Evolutionary conservation across 805 yeast genomes (phyloP), one percentile per base, ranked within the genome.

Genomic region (Candida sithepensis): DNA sequence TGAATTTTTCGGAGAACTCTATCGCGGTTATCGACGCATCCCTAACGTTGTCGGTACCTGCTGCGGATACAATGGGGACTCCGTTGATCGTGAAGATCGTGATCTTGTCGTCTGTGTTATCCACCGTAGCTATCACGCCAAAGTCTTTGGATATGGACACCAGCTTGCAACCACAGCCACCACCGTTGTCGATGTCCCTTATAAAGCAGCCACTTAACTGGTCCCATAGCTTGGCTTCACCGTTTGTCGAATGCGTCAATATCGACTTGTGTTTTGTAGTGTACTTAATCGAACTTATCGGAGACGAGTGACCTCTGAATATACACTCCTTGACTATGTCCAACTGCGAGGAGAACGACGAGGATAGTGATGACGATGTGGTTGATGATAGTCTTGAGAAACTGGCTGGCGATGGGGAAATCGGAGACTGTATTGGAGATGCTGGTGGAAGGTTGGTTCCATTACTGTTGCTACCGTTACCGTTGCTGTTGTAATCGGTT

Each of bases 221-320:
- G 56, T 88, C 88, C 92, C 96, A 88, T 3, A 82, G 52, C 18
- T 73, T 72, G 2, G 81, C 77, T 2, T 62, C 61, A 0, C 95
- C 92, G 8, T 61, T 67, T 0, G 46, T 55, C 58, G 85, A 89
- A 21, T 79, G 61, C 50, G 84, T 77, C 12, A 84, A 50, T 9
- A 84, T 68, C 3, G 75, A 61, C 45, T 83, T 81, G 58, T 72
- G 84, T 38, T 79, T 75, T 7, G 73, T 66, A 22, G 83, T 75
- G 28, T 73, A 70, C 34, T 68, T 66, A 22, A 88, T 58, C n/a
- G 71, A 69, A 14, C 57, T 65, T 3, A 87, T 70, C 0, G 68
- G 60, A 5, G 68, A 49, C 1, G 73, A 59, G 64, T 87, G 95
- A 0, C 89, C 88, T 44, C 88, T 65, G 43, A 83, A 58, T 44